These are phyloP conservation scores for Eutrema japonicum DNA, from an alignment of 345 rosid genomes.

Conservation along the genomic window DNA sequence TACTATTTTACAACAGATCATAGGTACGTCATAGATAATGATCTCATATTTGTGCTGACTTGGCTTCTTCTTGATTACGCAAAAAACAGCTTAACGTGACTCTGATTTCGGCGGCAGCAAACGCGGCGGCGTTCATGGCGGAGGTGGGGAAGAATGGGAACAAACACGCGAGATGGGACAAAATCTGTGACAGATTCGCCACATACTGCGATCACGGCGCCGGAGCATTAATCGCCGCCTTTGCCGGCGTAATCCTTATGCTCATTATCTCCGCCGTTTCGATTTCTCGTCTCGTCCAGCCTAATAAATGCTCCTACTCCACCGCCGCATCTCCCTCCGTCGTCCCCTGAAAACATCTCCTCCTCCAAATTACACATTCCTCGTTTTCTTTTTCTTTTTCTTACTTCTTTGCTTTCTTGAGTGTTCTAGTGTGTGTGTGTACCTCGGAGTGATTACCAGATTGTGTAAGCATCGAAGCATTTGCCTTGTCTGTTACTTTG, in stretches of 20 bases:
- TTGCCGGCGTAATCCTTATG: constrained; percentile 62
- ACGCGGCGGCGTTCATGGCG: constrained; percentile 84
- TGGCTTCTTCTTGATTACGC: constrained; percentile 18
- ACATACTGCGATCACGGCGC: constrained; percentile 70
- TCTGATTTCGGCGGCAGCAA: constrained; percentile 63
- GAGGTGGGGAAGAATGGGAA: constrained; percentile 84
- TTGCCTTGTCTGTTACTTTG: constrained; percentile 12
- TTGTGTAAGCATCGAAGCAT: constrained; percentile 35
- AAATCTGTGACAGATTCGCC: constrained; percentile 77
- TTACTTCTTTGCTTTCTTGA: constrained; percentile 29
- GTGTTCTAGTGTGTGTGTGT: constrained; percentile 4
- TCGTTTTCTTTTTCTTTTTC: not conserved
- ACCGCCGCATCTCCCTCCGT: constrained; percentile 32
- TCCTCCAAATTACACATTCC: not conserved
- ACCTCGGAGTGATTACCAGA: constrained; percentile 26
- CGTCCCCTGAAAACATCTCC: constrained; percentile 20
- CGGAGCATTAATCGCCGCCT: constrained; percentile 74
- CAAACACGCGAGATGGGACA: constrained; percentile 83
- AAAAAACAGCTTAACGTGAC: constrained; percentile 62
- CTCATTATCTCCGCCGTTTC: constrained; percentile 57
- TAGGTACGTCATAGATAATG: no score
- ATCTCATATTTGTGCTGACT: not conserved
- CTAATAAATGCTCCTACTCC: constrained; percentile 24
- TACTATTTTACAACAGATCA: no score
- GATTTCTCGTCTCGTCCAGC: constrained; percentile 52